Evolutionary conservation across 2,329 filamentous ascomycete species (phyloP).

Genomic region (Colletotrichum camelliae): DNA sequence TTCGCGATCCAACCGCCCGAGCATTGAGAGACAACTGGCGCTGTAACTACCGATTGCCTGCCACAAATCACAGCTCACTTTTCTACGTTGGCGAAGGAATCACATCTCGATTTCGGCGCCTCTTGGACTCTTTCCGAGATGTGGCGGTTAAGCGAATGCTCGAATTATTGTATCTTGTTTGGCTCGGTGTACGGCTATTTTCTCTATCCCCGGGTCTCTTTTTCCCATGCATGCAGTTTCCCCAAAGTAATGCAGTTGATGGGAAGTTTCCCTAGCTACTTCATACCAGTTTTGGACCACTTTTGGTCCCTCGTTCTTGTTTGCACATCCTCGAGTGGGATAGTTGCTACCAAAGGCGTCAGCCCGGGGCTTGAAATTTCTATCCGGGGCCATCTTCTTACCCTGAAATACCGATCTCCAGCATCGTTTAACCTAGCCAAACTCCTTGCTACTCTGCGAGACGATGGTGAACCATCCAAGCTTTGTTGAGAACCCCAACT

Average conservation of each 20-base stretch:
- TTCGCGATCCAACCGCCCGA: conserved; percentile 1
- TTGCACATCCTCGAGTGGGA: neutral
- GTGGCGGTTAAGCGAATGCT: neutral
- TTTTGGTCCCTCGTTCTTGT: neutral
- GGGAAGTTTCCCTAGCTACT: neutral
- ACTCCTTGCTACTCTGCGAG: neutral
- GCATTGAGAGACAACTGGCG: neutral
- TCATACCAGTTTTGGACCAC: neutral
- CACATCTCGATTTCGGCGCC: neutral
- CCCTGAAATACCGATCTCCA: neutral
- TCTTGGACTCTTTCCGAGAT: neutral
- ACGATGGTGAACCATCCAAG: neutral
- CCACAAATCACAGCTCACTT: neutral
- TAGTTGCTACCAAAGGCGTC: neutral
- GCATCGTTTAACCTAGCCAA: neutral
- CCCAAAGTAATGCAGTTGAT: neutral
- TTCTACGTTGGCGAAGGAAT: neutral
- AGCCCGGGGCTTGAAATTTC: neutral
- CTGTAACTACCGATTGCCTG: neutral
- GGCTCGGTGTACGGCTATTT: neutral
- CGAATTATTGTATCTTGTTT: neutral
- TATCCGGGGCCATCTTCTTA: neutral
- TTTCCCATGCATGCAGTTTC: neutral
- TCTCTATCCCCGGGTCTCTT: neutral
- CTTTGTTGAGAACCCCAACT: neutral